Base-by-base conservation (phyloP, 148 eudicot genomes). In the Arbutus unedo region DNA sequence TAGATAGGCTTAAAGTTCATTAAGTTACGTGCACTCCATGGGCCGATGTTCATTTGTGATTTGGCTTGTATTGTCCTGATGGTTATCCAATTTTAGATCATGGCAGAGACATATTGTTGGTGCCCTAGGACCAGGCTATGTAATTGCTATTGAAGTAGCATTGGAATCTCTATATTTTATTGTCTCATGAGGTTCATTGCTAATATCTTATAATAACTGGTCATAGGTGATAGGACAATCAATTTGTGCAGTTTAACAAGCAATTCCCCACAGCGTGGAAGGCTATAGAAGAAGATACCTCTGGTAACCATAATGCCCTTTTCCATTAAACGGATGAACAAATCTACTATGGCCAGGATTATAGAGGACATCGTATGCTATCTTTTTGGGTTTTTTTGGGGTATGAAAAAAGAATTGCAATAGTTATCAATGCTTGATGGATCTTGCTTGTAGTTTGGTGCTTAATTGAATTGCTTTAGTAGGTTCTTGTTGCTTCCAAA, bases 271-370 rank as follows among this genome's bases (percentile, higher is more conserved):
- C 43, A 7, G 49, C 45, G 15, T 16, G 43, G 48, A 49, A 43
- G 56, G 56, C 21, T 62, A 21, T 47, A 47, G 77, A 47, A 47
- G 79, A 76, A 51, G 64, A 55, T 77, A 21, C 25, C 49, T 77
- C 48, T 41, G 48, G 25, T 41, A 77, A 74, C 21, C 31, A 19
- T 8, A 21, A 25, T 51, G 45, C 44, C 10, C 45, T 48, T 53
- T 51, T 6, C 25, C 15, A 6, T 43, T 71, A 3, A 3, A 43
- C 5, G 44, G 21, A 25, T 31, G 70, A 23, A 64, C 6, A 64
- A 7, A 2, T 64, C 38, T 51, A 7, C 41, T 64, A 23, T 64
- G 70, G 21, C 38, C 31, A 64, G 21, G 2, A 13, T 13, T 51
- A 51, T 9, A 51, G 54, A 31, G 38, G 38, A 31, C 38, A n/a